A percentile compares a stretch with the other conserved stretches of the same genome.
Conservation (phyloP, 2,329 filamentous ascomycete genomes). For the Calonectria leucothoes region DNA sequence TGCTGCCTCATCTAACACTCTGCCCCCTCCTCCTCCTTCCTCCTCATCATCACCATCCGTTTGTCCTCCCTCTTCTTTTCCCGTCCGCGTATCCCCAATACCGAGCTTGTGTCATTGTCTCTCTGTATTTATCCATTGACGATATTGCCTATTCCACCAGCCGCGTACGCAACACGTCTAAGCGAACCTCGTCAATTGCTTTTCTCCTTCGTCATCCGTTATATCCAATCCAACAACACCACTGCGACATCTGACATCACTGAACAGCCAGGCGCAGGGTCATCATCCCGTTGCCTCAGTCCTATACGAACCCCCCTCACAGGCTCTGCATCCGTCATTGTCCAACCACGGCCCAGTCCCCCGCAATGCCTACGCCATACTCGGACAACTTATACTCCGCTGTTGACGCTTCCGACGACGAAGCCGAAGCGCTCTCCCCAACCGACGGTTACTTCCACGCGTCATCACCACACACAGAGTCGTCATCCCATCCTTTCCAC, state of each 20-base stretch:
- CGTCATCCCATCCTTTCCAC: constrained; percentile 39
- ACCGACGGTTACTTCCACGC: constrained; percentile 65
- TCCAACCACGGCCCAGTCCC: not conserved
- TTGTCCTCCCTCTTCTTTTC: not conserved
- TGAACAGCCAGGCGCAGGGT: not conserved
- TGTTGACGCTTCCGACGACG: constrained; percentile 49
- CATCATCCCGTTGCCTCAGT: constrained; percentile 3
- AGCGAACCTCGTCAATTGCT: not conserved
- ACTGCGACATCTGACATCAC: constrained; percentile 8
- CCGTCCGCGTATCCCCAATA: not conserved
- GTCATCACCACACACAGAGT: constrained; percentile 45
- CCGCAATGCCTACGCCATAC: constrained; percentile 58
- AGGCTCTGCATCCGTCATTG: not conserved
- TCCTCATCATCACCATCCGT: not conserved
- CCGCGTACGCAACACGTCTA: not conserved
- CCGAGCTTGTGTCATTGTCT: not conserved
- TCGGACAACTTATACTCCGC: constrained; percentile 61
- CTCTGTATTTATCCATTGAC: not conserved
- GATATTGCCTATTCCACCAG: not conserved
- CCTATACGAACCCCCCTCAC: constrained; percentile 2
- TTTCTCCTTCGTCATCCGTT: not conserved
- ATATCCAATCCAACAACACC: not conserved
- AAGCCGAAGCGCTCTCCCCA: constrained; percentile 57
- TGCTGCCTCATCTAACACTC: constrained; percentile 4
- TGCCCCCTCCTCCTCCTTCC: not conserved